phyloP scores from a whole-genome alignment of 139 green algal genomes.

The Astrephomene gubernaculifera region DNA sequence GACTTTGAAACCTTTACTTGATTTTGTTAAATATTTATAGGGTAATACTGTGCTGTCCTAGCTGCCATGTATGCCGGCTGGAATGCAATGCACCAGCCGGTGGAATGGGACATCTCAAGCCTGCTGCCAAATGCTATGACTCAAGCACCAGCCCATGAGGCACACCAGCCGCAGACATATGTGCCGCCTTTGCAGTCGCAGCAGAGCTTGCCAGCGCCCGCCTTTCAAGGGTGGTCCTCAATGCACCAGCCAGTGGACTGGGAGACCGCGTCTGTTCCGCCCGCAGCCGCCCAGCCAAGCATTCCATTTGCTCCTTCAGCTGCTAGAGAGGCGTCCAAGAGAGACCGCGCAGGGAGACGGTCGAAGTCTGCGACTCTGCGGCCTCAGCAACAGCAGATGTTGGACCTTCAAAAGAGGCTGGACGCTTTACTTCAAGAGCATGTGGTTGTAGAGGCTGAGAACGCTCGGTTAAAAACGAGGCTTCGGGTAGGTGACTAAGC shows the following conservation, averaged over 20 bases:
- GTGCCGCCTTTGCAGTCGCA: too few species aligned
- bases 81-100: too few species aligned
- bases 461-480: neutral
- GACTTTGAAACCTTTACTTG: too few species aligned
- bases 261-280: neutral
- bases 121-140: too few species aligned
- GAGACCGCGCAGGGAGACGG: neutral
- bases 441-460: constrained; percentile 1
- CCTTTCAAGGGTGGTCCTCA: neutral
- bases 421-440: constrained; percentile 6
- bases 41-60: too few species aligned
- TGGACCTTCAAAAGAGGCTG: constrained; percentile 15
- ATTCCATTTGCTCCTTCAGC: too few species aligned
- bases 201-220: too few species aligned
- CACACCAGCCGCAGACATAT: too few species aligned
- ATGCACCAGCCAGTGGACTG: constrained; percentile 28
- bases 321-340: neutral
- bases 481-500: constrained; percentile 3
- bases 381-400: constrained; percentile 24
- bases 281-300: neutral
- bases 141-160: too few species aligned
- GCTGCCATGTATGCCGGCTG: too few species aligned
- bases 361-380: neutral
- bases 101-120: too few species aligned
- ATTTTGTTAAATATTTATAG: too few species aligned